These are phyloP conservation scores for Gossypium lobatum DNA, from an alignment of 441 rosid species.

Conservation along the genomic window DNA sequence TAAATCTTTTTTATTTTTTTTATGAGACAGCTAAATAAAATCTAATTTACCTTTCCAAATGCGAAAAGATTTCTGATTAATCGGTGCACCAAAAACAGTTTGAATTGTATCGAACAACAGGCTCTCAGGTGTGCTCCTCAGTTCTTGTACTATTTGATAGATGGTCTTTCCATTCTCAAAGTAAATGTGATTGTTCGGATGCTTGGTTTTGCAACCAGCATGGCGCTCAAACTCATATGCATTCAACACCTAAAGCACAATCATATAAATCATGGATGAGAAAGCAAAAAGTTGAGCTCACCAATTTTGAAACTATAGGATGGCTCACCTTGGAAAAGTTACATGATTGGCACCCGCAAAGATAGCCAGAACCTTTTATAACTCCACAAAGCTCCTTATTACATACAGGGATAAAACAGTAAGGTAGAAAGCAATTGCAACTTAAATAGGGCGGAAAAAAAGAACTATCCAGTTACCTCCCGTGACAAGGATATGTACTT, in stretches of 20 bases:
- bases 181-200: conserved; percentile 75
- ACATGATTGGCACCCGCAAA: conserved; percentile 64
- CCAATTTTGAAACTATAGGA: background rate
- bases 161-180: conserved; percentile 76
- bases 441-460: conserved; percentile 1
- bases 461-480: conserved; percentile 37
- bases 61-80: conserved; percentile 67
- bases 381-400: conserved; percentile 54
- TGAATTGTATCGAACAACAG: conserved; percentile 53
- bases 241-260: conserved; percentile 46
- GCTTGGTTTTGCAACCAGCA: conserved; percentile 74
- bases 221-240: conserved; percentile 77
- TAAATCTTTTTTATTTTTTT: background rate
- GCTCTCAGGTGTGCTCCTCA: conserved; percentile 59
- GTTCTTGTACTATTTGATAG: conserved; percentile 66
- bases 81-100: conserved; percentile 56
- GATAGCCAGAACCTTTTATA: conserved; percentile 71
- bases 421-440: conserved; percentile 15
- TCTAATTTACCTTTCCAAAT: conserved; percentile 52
- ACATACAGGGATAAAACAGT: conserved; percentile 8
- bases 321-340: conserved; percentile 51
- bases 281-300: background rate
- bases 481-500: conserved; percentile 61
- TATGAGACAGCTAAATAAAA: background rate
- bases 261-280: conserved; percentile 10